A percentile compares a stretch with the other conserved stretches of the same genome.
Evolutionary conservation across 345 rosid genomes (phyloP).

Genomic region (Eucalyptus regnans): DNA sequence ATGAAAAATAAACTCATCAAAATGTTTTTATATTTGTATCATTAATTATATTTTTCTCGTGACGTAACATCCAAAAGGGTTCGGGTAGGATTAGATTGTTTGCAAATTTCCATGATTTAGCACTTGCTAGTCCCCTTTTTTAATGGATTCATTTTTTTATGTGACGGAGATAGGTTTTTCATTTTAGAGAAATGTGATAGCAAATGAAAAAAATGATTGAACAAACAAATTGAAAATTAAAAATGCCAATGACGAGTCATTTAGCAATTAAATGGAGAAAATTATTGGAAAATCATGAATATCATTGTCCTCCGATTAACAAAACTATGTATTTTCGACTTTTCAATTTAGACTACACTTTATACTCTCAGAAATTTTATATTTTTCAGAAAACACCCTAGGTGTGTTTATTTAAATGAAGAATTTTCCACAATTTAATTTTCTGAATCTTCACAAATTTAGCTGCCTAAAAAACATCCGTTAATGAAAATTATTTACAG

Average conservation of each 20-base stretch:
- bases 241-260: background rate
- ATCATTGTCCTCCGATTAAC: background rate
- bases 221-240: background rate
- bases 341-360: background rate
- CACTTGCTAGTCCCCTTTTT: background rate
- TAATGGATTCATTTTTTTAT: background rate
- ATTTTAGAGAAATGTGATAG: background rate
- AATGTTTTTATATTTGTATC: background rate
- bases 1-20: background rate
- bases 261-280: background rate
- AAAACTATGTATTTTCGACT: too few species aligned
- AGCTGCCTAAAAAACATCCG: too few species aligned
- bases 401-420: too few species aligned
- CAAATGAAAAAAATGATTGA: background rate
- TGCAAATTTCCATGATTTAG: background rate
- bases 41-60: background rate
- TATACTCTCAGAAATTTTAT: background rate
- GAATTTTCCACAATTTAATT: too few species aligned
- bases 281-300: background rate
- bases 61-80: fast-evolving
- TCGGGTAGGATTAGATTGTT: too few species aligned
- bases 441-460: background rate
- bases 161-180: too few species aligned
- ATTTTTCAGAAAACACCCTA: background rate
- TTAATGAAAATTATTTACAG: background rate